Conservation (phyloP, 2,329 filamentous ascomycete genomes). For the Piedraia hortae region DNA sequence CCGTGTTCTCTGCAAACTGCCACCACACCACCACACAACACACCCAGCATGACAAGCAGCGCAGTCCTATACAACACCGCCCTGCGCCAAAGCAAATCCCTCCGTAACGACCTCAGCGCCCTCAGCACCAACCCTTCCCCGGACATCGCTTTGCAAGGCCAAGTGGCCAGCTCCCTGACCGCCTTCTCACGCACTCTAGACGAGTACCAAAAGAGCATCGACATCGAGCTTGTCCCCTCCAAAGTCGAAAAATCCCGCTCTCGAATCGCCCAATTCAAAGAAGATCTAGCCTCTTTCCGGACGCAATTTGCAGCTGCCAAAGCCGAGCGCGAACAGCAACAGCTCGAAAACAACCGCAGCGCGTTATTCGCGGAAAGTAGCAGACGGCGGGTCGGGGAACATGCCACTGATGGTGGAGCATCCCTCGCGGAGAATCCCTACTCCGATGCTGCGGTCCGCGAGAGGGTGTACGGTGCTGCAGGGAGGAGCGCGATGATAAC, state of each 20-base stretch:
- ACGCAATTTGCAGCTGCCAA: conserved; percentile 53
- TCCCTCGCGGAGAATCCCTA: conserved; percentile 77
- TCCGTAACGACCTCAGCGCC: conserved; percentile 47
- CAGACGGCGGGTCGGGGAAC: too few species aligned
- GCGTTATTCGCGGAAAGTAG: conserved; percentile 41
- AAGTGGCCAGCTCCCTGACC: conserved; percentile 51
- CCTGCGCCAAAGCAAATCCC: conserved; percentile 54
- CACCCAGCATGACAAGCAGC: too few species aligned
- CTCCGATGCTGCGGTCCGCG: conserved; percentile 25
- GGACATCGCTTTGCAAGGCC: conserved; percentile 25
- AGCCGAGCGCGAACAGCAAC: conserved; percentile 40
- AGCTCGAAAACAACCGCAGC: conserved; percentile 24
- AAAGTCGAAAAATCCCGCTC: conserved; percentile 82
- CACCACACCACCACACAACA: too few species aligned
- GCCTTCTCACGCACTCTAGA: conserved; percentile 75
- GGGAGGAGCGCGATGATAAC: too few species aligned
- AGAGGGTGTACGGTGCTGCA: conserved; percentile 16
- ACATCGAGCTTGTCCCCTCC: conserved; percentile 65
- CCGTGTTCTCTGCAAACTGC: too few species aligned
- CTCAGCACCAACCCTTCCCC: conserved; percentile 33
- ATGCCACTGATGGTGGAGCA: too few species aligned
- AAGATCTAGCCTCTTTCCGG: conserved; percentile 57
- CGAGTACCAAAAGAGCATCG: conserved; percentile 64
- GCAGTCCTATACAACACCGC: conserved; percentile 73
- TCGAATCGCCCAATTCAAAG: conserved; percentile 59